Evolutionary conservation across 768 basidiomycete species (phyloP), one percentile per base, ranked within the genome.

Genomic region (Mycena filopes): DNA sequence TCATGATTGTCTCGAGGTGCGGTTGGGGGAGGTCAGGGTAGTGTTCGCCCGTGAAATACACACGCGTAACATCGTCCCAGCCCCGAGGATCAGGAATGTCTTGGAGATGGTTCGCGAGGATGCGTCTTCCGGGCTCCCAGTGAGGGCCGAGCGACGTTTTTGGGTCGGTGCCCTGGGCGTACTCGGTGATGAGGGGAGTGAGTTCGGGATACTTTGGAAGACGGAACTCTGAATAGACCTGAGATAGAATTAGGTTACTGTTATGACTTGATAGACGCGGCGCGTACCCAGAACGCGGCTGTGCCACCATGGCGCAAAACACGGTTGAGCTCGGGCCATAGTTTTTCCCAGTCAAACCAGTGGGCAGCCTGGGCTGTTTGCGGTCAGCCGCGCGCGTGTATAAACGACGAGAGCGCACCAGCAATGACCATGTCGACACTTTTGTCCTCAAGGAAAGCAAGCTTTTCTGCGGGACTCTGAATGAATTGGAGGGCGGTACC

Each of bases 71-170:
- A 29, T 82, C 76, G 31, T 72, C 73, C 72, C 75, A 7, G 78
- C 78, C 26, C 55, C 45, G 78, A 70, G 50, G 82, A 69, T 11
- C 69, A 64, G 0, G 68, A n/a, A 95, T 83, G 29, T 87, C 86
- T 9, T 87, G 81, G 3, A 95, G 84, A 71, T 92, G 87, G 8
- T 82, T 82, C 60, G 92, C 89, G 25, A 95, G 83, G 66, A 94
- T 89, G 0, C 85, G 86, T 15, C 94, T 83, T 18, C 94, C 94
- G 0, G 94, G 94, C 69, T 95, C 85, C 85, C 93, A 95, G 72
- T 93, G 86, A 2, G 87, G 85, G 1, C 93, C 93, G 7, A 93
- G 74, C 43, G 87, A 87, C 33, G 78, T 83, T 11, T 60, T 50
- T 2, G 81, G 82, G 67, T 90, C 85, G 3, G 72, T 77, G 0